Base-by-base conservation (phyloP, 176 grass and related monocot genomes). In the Panicum miliaceum region DNA sequence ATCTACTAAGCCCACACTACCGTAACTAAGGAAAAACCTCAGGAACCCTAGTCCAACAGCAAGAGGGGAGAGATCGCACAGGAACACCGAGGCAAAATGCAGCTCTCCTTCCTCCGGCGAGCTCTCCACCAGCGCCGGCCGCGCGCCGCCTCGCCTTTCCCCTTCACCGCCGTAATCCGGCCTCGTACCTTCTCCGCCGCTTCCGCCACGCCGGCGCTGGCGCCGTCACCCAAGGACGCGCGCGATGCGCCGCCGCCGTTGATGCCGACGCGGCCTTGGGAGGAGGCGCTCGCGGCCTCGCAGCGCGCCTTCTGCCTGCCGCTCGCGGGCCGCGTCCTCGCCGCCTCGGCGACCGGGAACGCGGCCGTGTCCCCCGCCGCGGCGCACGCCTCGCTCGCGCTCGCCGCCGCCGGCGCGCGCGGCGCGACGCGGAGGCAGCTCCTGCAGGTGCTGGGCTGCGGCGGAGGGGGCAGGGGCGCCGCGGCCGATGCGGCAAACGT, bases 241-340 rank as follows among this genome's bases (percentile, higher is more conserved):
- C 32, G 6, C 5, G 12, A 54, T 0, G 46, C 78, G 48, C 42
- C 64, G 26, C 41, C 63, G 26, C 8, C 75, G 34, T 18, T 66
- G 25, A 43, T 90, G 78, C 88, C 88, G 10, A 89, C 88, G 77
- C 71, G 53, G 71, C 71, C 71, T 66, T 86, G 88, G 88, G 78
- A 11, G 54, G 88, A 90, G 64, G 77, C 83, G 12, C 88, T 90
- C 19, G 77, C 38, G 13, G 64, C 70, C 27, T 46, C 88, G 3
- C 88, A 85, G 37, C 77, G 53, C 32, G 77, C 68, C 42, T 89
- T 89, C 71, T 85, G 52, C 77, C 19, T 89, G 18, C 88, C 88
- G 35, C 83, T 90, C 45, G 83, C 78, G 1, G 83, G 78, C 13
- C 83, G 83, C 32, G 78, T 86, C 64, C 88, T 90, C 3, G 35